These are phyloP conservation scores for Teunomyces atbi DNA, from an alignment of 805 yeast species.

Conservation along the genomic window DNA sequence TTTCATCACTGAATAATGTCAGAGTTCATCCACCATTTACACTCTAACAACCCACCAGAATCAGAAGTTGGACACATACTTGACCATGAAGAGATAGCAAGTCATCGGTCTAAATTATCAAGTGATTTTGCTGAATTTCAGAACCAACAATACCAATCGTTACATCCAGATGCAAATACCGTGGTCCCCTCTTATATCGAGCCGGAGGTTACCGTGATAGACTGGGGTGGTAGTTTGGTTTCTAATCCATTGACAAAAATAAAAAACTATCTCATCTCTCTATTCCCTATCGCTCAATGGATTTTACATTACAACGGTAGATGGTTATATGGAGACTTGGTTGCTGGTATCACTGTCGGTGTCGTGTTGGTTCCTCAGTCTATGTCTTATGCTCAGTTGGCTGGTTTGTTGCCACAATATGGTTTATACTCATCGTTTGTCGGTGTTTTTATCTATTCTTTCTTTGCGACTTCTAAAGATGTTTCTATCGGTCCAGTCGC, in stretches of 20 bases:
- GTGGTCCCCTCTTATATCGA: constrained; percentile 40
- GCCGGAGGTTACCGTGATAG: constrained; percentile 31
- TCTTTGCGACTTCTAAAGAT: constrained; percentile 94
- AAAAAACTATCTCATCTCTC: constrained; percentile 52
- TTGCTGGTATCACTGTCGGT: constrained; percentile 94
- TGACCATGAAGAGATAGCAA: constrained; percentile 11
- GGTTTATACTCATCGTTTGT: constrained; percentile 91
- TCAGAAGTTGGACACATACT: constrained; percentile 23
- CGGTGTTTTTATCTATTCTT: constrained; percentile 84
- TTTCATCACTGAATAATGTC: constrained; percentile 8
- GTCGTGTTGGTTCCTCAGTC: constrained; percentile 91
- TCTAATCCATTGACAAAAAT: constrained; percentile 39
- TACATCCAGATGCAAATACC: constrained; percentile 5
- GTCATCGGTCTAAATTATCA: constrained; percentile 11
- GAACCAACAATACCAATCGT: constrained; percentile 5
- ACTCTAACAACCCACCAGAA: constrained; percentile 13
- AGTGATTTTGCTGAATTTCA: constrained; percentile 14
- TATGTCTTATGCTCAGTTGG: constrained; percentile 91
- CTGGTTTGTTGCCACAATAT: constrained; percentile 75
- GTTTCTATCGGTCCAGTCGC: constrained; percentile 97
- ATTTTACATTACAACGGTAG: constrained; percentile 73
- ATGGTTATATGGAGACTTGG: constrained; percentile 80
- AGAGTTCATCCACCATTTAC: constrained; percentile 11
- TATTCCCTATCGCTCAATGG: constrained; percentile 86
- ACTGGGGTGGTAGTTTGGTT: constrained; percentile 27